Percentiles rank a stretch among this genome's conserved stretches.
These are phyloP conservation scores for Phytophthora multivora DNA, from an alignment of 352 stramenopile genomes.

Conservation along the genomic window DNA sequence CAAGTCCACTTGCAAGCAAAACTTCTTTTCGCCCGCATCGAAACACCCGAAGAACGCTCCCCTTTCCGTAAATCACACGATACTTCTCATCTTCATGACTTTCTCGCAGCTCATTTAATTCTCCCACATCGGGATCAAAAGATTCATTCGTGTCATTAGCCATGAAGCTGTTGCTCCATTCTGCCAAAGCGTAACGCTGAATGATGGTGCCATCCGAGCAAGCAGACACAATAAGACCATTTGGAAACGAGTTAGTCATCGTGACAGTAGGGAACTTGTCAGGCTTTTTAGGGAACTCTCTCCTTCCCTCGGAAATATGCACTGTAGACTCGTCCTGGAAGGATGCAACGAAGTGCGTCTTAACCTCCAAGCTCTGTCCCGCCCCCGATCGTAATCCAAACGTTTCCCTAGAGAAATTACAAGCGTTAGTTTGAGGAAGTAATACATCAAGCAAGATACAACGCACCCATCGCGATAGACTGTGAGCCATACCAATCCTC, in stretches of 20 bases:
- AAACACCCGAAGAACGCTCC: constrained; percentile 57
- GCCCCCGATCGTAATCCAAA: constrained; percentile 57
- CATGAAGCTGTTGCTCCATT: background rate
- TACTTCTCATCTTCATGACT: constrained; percentile 15
- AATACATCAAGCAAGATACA: background rate
- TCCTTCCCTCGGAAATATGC: constrained; percentile 41
- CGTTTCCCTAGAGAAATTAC: constrained; percentile 40
- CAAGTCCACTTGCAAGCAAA: constrained; percentile 57
- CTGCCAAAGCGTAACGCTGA: constrained; percentile 34
- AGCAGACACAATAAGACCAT: constrained; percentile 53
- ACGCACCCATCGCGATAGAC: constrained; percentile 64
- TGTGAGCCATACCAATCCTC: constrained; percentile 56
- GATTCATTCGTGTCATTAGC: background rate
- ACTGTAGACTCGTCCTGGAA: constrained; percentile 61
- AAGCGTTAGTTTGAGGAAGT: background rate
- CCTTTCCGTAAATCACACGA: constrained; percentile 64
- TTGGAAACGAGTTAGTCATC: constrained; percentile 51
- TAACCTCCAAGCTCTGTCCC: background rate
- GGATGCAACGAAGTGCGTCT: constrained; percentile 56
- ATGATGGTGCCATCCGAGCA: constrained; percentile 68
- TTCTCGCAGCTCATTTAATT: background rate
- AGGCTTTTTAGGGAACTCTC: constrained; percentile 42
- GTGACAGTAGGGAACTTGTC: constrained; percentile 55
- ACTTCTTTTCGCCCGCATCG: constrained; percentile 39
- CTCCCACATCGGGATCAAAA: background rate